phyloP scores from a whole-genome alignment of 768 basidiomycete species.

The Suillus variegatus region DNA sequence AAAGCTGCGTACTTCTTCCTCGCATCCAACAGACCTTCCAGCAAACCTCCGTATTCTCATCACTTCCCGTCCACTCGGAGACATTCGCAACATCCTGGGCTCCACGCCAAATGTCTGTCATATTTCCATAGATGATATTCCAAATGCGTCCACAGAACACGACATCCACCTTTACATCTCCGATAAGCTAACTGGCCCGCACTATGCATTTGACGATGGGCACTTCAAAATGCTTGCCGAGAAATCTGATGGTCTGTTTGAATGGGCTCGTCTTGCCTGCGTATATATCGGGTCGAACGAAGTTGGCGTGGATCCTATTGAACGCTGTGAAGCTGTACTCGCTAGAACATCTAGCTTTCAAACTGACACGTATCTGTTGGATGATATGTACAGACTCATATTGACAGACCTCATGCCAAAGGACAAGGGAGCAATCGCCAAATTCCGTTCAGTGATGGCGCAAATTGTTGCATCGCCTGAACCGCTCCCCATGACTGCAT shows the following conservation, averaged over 20 bases:
- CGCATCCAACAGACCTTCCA: neutral
- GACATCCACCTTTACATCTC: constrained; percentile 9
- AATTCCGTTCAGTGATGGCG: too few species aligned
- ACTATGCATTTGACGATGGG: neutral
- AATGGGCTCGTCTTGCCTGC: constrained; percentile 13
- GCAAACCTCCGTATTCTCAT: neutral
- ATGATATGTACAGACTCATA: constrained; percentile 7
- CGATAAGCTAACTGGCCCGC: neutral
- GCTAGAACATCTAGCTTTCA: neutral
- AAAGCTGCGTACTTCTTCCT: neutral
- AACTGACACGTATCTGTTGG: constrained; percentile 5
- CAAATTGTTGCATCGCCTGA: too few species aligned
- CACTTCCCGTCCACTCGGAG: neutral
- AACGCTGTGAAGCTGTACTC: neutral
- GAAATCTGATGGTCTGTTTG: constrained; percentile 11
- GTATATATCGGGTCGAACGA: constrained; percentile 7
- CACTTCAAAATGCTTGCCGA: neutral
- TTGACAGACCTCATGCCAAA: constrained; percentile 4
- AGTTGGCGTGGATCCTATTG: neutral
- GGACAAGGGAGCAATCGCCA: neutral
- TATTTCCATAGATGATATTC: neutral
- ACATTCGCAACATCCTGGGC: neutral
- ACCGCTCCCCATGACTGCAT: too few species aligned
- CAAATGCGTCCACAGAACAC: neutral
- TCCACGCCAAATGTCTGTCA: neutral